Evolutionary conservation across 2,329 filamentous ascomycete genomes (phyloP).

Genomic region (Cladorrhinum sp.): DNA sequence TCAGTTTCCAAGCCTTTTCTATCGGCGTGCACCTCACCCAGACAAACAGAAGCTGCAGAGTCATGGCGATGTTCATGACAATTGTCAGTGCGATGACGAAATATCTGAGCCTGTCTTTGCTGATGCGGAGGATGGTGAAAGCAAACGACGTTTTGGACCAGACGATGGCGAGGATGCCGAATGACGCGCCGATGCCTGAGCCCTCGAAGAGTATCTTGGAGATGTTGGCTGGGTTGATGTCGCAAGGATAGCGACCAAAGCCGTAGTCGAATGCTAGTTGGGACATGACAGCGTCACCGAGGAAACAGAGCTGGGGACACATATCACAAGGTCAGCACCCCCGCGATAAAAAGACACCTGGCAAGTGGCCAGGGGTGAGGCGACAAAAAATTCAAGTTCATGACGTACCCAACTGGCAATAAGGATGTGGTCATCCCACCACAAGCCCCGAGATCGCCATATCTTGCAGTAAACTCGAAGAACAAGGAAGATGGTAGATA

Average conservation of each 20-base stretch:
- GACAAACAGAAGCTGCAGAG: slow-evolving; percentile 24
- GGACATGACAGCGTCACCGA: slow-evolving; percentile 7
- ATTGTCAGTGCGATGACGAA: slow-evolving; percentile 33
- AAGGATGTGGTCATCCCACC: slow-evolving; percentile 26
- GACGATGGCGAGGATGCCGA: slow-evolving; percentile 23
- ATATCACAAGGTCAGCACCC: too few relatives aligned
- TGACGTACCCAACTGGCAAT: slow-evolving; percentile 15
- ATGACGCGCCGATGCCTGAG: slow-evolving; percentile 6
- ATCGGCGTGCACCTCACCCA: slow-evolving; percentile 11
- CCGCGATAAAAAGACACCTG: too few relatives aligned
- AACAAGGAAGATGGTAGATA: slow-evolving; percentile 16
- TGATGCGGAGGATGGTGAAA: slow-evolving; percentile 36
- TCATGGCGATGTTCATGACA: slow-evolving; percentile 30
- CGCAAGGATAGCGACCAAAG: slow-evolving; percentile 16
- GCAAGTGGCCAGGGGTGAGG: background rate
- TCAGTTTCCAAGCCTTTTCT: background rate
- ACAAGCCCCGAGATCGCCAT: slow-evolving; percentile 15
- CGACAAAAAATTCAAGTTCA: background rate
- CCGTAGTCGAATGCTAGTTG: slow-evolving; percentile 12
- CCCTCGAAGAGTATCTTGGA: background rate
- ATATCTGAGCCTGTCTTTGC: slow-evolving; percentile 26
- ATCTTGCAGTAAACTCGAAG: slow-evolving; percentile 23
- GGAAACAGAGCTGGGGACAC: slow-evolving; percentile 4
- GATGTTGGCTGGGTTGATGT: slow-evolving; percentile 10
- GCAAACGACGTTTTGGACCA: slow-evolving; percentile 38